These are phyloP conservation scores for Sporothrix dimorphospora DNA, from an alignment of 2,329 filamentous ascomycete genomes.

Conservation along the genomic window DNA sequence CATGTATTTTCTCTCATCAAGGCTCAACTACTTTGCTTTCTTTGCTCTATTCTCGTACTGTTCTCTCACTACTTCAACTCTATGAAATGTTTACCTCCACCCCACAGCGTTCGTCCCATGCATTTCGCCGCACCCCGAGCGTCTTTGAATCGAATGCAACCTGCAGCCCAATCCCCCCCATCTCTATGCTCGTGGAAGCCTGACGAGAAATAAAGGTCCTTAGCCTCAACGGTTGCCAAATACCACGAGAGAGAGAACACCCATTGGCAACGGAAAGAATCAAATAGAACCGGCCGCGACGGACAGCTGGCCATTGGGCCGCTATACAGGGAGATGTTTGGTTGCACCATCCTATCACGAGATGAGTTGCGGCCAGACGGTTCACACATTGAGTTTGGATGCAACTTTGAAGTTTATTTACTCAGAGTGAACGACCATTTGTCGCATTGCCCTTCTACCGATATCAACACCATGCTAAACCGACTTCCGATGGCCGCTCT, in stretches of 20 bases:
- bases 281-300: background rate
- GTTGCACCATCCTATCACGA: background rate
- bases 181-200: background rate
- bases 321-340: background rate
- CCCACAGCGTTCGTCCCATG: constrained; percentile 5
- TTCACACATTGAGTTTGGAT: background rate
- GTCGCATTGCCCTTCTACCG: background rate
- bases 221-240: background rate
- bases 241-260: background rate
- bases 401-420: background rate
- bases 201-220: background rate
- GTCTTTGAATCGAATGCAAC: background rate
- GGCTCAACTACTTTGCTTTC: no score
- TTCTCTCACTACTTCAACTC: background rate
- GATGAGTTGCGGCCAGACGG: background rate
- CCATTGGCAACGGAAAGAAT: background rate
- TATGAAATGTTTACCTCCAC: background rate
- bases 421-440: background rate
- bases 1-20: no score
- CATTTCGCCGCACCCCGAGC: background rate
- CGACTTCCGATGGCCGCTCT: background rate
- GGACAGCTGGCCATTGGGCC: constrained; percentile 19
- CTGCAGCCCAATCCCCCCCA: constrained; percentile 36
- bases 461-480: background rate
- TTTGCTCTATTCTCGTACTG: background rate